Evolutionary conservation across 1,284 basidiomycete species (phyloP).

Genomic region (Leucoagaricus sp.): DNA sequence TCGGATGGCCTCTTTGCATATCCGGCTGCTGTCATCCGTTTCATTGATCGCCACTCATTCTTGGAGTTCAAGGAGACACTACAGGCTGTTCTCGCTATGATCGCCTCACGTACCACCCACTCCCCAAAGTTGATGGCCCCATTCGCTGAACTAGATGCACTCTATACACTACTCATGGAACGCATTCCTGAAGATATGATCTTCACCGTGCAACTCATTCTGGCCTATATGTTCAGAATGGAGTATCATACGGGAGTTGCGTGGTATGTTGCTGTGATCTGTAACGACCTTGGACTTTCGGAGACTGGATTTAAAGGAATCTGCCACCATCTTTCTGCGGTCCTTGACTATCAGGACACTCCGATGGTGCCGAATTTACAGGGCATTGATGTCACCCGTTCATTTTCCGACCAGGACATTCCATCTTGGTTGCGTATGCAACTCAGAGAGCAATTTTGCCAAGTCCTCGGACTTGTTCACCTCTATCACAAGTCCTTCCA

Average conservation of each 20-base stretch:
- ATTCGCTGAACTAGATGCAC: background rate
- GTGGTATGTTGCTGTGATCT: background rate
- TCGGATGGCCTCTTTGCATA: conserved; percentile 13
- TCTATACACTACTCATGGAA: background rate
- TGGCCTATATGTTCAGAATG: background rate
- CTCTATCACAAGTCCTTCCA: conserved; percentile 7
- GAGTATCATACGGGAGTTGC: background rate
- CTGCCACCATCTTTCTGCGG: background rate
- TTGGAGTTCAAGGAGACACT: background rate
- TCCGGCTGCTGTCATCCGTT: conserved; percentile 5
- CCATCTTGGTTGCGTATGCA: no score
- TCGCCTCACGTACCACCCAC: background rate
- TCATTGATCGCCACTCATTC: background rate
- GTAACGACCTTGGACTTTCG: background rate
- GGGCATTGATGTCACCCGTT: background rate
- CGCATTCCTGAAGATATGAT: background rate
- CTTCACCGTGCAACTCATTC: background rate
- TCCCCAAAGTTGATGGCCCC: background rate
- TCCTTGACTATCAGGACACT: background rate
- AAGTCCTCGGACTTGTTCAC: background rate
- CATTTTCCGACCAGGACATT: background rate
- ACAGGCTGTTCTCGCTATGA: background rate
- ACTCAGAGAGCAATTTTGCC: background rate
- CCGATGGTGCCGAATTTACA: background rate
- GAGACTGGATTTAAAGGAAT: background rate